Evolutionary conservation across 495 filamentous ascomycete genomes (phyloP).

Genomic region (Ascodesmis nigricans): DNA sequence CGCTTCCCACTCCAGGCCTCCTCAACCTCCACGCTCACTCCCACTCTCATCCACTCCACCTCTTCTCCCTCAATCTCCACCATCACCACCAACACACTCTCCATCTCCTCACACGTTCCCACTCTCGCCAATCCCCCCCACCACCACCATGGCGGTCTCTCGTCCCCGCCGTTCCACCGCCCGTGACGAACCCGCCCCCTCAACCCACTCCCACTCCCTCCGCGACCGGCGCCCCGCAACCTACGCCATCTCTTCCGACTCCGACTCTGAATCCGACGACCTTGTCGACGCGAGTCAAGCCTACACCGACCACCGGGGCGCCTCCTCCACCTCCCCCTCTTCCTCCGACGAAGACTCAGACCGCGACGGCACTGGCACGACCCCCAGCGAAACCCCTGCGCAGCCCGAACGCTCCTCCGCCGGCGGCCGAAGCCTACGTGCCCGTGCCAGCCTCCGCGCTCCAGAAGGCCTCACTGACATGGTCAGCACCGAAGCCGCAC

Average conservation of each 20-base stretch:
- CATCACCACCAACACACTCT: background rate
- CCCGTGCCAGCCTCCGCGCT: conserved; percentile 7
- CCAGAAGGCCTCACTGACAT: conserved; percentile 7
- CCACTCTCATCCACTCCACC: background rate
- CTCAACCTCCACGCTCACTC: background rate
- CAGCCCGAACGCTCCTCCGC: conserved; percentile 4
- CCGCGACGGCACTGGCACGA: background rate
- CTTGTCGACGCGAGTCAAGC: too few relatives aligned
- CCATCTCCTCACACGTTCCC: background rate
- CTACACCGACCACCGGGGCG: background rate
- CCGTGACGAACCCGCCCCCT: conserved; percentile 6
- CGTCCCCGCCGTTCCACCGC: conserved; percentile 3
- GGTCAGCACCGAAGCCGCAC: conserved; percentile 9
- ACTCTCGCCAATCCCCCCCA: background rate
- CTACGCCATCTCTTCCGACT: background rate
- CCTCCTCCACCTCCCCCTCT: conserved; percentile 6
- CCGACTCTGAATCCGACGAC: background rate
- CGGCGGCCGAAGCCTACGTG: conserved; percentile 9
- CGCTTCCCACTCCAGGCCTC: background rate
- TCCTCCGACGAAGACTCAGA: conserved; percentile 6
- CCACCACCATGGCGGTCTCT: background rate
- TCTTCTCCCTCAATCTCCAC: background rate
- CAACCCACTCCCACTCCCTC: background rate
- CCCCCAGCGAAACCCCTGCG: conserved; percentile 4
- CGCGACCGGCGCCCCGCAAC: conserved; percentile 5